A percentile compares a stretch with the other conserved stretches of the same genome.
Conservation (phyloP, 768 basidiomycete genomes). For the Hydnomerulius pinastri region DNA sequence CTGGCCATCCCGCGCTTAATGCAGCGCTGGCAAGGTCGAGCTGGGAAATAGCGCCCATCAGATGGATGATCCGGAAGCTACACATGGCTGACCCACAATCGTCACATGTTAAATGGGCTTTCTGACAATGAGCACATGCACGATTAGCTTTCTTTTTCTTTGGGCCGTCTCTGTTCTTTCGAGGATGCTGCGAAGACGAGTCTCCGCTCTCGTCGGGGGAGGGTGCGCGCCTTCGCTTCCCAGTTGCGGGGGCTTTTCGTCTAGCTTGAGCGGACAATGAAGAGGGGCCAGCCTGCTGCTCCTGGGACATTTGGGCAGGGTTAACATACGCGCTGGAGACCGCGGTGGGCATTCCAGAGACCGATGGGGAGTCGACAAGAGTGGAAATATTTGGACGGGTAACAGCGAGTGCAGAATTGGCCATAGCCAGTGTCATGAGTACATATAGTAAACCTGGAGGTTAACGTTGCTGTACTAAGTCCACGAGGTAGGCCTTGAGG, state of each 20-base stretch:
- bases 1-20: slow-evolving; percentile 89
- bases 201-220: slow-evolving; percentile 60
- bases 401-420: slow-evolving; percentile 1
- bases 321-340: slow-evolving; percentile 39
- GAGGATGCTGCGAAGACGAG: slow-evolving; percentile 41
- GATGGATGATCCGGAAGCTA: slow-evolving; percentile 5
- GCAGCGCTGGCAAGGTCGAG: slow-evolving; percentile 94
- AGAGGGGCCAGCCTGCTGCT: slow-evolving; percentile 39
- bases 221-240: slow-evolving; percentile 65
- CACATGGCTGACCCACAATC: slow-evolving; percentile 66
- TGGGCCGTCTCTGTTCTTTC: slow-evolving; percentile 70
- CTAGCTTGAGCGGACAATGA: slow-evolving; percentile 22
- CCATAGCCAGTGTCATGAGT: slow-evolving; percentile 11
- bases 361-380: slow-evolving; percentile 6
- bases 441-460: slow-evolving; percentile 7
- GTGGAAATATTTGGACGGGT: slow-evolving; percentile 9
- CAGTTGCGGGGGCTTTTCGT: slow-evolving; percentile 41
- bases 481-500: slow-evolving; percentile 3
- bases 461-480: background rate
- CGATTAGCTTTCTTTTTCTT: slow-evolving; percentile 96
- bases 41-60: slow-evolving; percentile 43
- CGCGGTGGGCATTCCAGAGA: slow-evolving; percentile 13
- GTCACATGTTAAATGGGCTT: slow-evolving; percentile 97
- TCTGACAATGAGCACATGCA: slow-evolving; percentile 95
- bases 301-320: slow-evolving; percentile 41